phyloP scores from a whole-genome alignment of 2,329 filamentous ascomycete genomes.

The Colletotrichum orchidophilum region DNA sequence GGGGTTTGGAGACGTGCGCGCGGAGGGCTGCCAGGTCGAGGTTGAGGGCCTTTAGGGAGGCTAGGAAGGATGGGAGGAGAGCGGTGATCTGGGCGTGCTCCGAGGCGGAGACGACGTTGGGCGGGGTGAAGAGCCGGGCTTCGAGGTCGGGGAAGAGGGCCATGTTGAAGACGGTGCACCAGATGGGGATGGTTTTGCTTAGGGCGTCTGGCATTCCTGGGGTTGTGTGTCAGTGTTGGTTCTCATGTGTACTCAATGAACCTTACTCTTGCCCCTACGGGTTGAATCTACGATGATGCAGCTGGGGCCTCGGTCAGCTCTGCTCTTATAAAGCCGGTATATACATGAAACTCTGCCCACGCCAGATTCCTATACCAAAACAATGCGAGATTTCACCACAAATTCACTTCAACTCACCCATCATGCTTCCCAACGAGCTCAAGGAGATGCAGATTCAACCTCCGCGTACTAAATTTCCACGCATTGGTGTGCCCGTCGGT shows the following conservation, averaged over 20 bases:
- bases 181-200: constrained; percentile 92
- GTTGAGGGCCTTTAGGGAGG: constrained; percentile 62
- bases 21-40: constrained; percentile 66
- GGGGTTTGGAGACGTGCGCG: constrained; percentile 71
- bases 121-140: constrained; percentile 71
- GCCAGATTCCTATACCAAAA: background rate
- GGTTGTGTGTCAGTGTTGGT: background rate
- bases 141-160: constrained; percentile 72
- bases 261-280: constrained; percentile 82
- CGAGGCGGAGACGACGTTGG: constrained; percentile 75
- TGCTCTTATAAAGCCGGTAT: background rate
- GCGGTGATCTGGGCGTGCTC: constrained; percentile 82
- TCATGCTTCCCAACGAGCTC: constrained; percentile 71
- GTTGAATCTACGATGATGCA: constrained; percentile 94
- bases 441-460: constrained; percentile 86
- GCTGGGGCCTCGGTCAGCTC: constrained; percentile 46
- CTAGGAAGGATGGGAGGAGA: constrained; percentile 65
- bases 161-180: constrained; percentile 88
- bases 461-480: constrained; percentile 88
- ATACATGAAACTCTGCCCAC: background rate
- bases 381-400: too few species aligned
- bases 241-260: background rate
- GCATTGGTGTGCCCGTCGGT: constrained; percentile 93
- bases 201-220: constrained; percentile 93
- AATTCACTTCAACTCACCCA: constrained; percentile 60